Evolutionary conservation across 169 alveolate genomes (phyloP).

Genomic region (Eimeria nieschulzi): DNA sequence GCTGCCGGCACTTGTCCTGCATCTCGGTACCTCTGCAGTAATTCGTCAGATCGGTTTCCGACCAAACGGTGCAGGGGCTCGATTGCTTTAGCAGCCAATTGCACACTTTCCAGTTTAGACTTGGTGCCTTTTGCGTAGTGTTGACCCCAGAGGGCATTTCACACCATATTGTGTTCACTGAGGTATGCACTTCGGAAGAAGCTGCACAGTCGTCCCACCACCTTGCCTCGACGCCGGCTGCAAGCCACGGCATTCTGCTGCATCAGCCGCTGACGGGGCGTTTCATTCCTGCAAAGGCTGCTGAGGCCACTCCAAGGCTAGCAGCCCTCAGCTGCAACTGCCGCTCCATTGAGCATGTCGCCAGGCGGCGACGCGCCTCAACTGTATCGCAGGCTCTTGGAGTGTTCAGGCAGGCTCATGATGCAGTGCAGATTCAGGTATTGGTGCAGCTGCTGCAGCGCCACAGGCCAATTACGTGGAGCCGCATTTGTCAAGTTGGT

Average conservation of each 20-base stretch:
- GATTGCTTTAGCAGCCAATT: constrained; percentile 34
- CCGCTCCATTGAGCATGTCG: constrained; percentile 53
- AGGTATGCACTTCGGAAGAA: constrained; percentile 46
- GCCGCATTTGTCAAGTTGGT: constrained; percentile 27
- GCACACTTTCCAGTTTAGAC: constrained; percentile 27
- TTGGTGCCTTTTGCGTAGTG: constrained; percentile 26
- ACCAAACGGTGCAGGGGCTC: too few species aligned
- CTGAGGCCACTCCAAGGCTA: constrained; percentile 50
- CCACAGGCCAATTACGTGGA: constrained; percentile 29
- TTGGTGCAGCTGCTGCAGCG: constrained; percentile 57
- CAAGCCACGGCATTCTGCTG: constrained; percentile 40
- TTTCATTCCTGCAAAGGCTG: constrained; percentile 58
- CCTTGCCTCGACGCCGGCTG: constrained; percentile 34
- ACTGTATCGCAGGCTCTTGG: constrained; percentile 66
- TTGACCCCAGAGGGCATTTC: constrained; percentile 40
- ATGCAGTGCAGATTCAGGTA: constrained; percentile 65
- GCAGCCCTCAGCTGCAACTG: constrained; percentile 50
- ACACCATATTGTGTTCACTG: constrained; percentile 12
- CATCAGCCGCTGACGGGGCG: constrained; percentile 43
- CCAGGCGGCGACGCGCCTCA: constrained; percentile 62
- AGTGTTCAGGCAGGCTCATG: constrained; percentile 71
- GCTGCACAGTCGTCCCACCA: constrained; percentile 42
- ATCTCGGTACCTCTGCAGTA: constrained; percentile 8
- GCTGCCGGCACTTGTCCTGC: constrained; percentile 33
- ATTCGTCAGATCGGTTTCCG: too few species aligned